Evolutionary conservation across 257 asterid genomes (phyloP), one percentile per base, ranked within the genome.

Genomic region (Craterostigma plantagineum): DNA sequence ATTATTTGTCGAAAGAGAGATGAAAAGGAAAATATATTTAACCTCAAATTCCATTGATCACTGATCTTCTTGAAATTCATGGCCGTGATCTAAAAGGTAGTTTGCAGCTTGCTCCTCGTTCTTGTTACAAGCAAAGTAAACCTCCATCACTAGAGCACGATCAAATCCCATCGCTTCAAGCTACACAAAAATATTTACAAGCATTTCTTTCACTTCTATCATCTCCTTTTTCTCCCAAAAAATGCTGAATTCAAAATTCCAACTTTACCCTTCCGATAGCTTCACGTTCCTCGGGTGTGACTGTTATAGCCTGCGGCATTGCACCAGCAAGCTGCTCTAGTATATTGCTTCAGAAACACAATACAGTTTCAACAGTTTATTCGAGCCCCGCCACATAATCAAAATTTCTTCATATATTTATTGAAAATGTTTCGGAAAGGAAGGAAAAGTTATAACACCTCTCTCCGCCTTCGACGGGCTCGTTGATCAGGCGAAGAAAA

Each of bases 161-260:
- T 76, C 84, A 23, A 84, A 84, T 11, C 96, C 96, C 96, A 84
- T 72, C 1, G 81, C 93, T 61, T 74, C 93, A 14, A 84, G 96
- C 96, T 84, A 76, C n/a, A 57, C 1, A 18, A 11, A 44, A 8
- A 13, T 18, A 18, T 6, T 45, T 15, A 39, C 1, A 42, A 11
- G 46, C 11, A 14, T 11, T 42, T 17, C n/a, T 46, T 1, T 18
- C 3, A 3, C 9, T 7, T 46, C 5, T 37, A 46, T 11, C 9
- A 30, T 7, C 7, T 9, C 7, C 4, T 16, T 14, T 13, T 27
- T 11, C 9, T 2, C 14, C 4, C 3, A 18, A 44, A 11, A 7
- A 35, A n/a, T 7, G 40, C 5, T 39, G 4, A 39, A 39, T 39
- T 10, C 16, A 13, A 13, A 11, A 16, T n/a, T 14, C 34, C 3